Percentiles rank a stretch among this genome's conserved stretches.
Evolutionary conservation across 768 basidiomycete species (phyloP).

Genomic region (Hygrophorus pudorinus): DNA sequence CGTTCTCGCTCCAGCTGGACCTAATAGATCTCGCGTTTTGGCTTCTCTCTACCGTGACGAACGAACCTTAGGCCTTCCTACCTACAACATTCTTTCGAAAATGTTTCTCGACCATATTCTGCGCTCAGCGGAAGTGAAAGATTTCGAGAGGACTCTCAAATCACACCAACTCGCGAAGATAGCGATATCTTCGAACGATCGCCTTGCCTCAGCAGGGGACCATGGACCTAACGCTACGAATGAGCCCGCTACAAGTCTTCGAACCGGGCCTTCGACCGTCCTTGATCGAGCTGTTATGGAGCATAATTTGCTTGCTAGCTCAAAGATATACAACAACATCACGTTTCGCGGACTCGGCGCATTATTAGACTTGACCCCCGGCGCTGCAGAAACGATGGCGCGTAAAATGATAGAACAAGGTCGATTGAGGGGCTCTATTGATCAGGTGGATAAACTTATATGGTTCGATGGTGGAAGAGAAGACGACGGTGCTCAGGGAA

Average conservation of each 20-base stretch:
- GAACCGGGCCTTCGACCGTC: conserved; percentile 91
- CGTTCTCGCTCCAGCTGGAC: conserved; percentile 93
- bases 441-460: conserved; percentile 91
- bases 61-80: conserved; percentile 67
- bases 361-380: conserved; percentile 80
- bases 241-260: conserved; percentile 55
- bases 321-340: conserved; percentile 96
- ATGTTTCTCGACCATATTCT: conserved; percentile 99
- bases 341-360: conserved; percentile 90
- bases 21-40: conserved; percentile 87
- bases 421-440: conserved; percentile 84
- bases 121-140: conserved; percentile 78
- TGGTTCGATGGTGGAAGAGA: conserved; percentile 85
- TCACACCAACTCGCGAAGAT: conserved; percentile 94
- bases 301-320: conserved; percentile 94
- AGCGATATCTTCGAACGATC: conserved; percentile 74
- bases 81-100: conserved; percentile 87
- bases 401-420: conserved; percentile 98
- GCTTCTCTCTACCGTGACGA: conserved; percentile 94
- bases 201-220: conserved; percentile 57
- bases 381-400: conserved; percentile 95
- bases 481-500: conserved; percentile 88
- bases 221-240: conserved; percentile 36
- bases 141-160: conserved; percentile 80
- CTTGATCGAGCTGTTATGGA: conserved; percentile 98